Base-by-base conservation (phyloP, 257 asterid species). In the Scutellaria barbata region DNA sequence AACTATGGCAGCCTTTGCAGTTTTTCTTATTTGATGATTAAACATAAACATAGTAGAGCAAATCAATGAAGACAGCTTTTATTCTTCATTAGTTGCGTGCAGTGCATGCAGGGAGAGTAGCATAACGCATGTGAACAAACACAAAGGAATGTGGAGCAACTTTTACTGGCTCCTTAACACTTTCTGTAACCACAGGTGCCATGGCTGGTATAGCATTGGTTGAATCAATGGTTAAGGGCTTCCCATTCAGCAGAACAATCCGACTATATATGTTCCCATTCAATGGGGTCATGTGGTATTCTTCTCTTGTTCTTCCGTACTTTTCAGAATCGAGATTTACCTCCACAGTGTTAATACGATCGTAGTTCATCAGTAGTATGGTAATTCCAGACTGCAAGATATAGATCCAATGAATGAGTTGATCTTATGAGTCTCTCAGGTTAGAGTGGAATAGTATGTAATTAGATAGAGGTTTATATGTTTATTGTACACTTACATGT, bases 261-360 rank as follows among this genome's bases (percentile, higher is more conserved):
- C 73, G 88, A 86, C 95, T 86, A 10, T 79, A 86, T 52, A 86
- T 64, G 58, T 84, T 69, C 25, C 87, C 82, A 57, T 62, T 77
- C 77, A 77, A 63, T 9, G 90, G 88, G 14, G 87, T 88, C 68
- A 86, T 76, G 58, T 88, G 95, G 66, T 86, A 88, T 72, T 86
- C 95, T 74, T 84, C 88, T 78, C 87, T 86, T 37, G 67, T 67
- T 14, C 40, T 22, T 30, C 40, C 8, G 13, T 63, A 79, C 20
- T 30, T 30, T 30, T 70, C 75, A 20, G 76, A 46, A 39, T 66
- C 54, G 53, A 84, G 71, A n/a, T 71, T 22, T 35, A 74, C 80
- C 10, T 74, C 74, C 43, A 77, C 68, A 0, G 85, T 75, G 40
- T 73, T 77, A 53, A 75, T 79, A 0, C 84, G 80, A 16, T 82